Evolutionary conservation across 2,329 filamentous ascomycete genomes (phyloP), one percentile per base, ranked within the genome.

Genomic region (Diaporthe sp.): DNA sequence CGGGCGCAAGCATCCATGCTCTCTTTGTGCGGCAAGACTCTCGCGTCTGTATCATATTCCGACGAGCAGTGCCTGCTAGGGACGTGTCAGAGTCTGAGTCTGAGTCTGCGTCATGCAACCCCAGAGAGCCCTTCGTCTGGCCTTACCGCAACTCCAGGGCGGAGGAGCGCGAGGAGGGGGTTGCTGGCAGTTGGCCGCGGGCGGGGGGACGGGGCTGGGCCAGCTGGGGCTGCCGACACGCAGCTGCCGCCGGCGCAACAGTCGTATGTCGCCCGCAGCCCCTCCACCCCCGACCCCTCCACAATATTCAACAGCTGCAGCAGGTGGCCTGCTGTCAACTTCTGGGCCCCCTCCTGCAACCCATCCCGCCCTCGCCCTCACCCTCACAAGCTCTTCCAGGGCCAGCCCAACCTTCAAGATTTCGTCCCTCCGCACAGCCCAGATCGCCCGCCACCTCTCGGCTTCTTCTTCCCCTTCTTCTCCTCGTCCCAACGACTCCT

Each of bases 401-500:
- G 71, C 74, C 65, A 77, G 77, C 77, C 76, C 44, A 47, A 17
- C 78, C 58, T 71, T 80, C 81, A 86, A 82, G 81, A 88, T 88
- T 84, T 84, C 88, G 80, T 84, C 84, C 77, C 85, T 81, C 78
- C 85, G 88, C 77, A 88, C 88, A 75, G 84, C 86, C 61, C 88
- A 89, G 82, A 85, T 91, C 78, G 88, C 88, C 81, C 86, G 87
- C 75, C 89, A 91, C 78, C 82, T 91, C 74, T 86, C 87, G 79
- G 82, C 81, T 77, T 80, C 81, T 70, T 77, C 82, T 50, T 77
- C 13, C 6, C 39, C 39, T 42, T 17, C 78, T 50, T 79, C 81
- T 77, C 80, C 81, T 77, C 80, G 81, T 69, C 77, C 82, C 50
- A 77, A 78, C 47, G 79, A 81, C 66, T 17, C 71, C 56, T 44